Conservation (phyloP, 306 rosid genomes). For the Trichosanthes truncata region DNA sequence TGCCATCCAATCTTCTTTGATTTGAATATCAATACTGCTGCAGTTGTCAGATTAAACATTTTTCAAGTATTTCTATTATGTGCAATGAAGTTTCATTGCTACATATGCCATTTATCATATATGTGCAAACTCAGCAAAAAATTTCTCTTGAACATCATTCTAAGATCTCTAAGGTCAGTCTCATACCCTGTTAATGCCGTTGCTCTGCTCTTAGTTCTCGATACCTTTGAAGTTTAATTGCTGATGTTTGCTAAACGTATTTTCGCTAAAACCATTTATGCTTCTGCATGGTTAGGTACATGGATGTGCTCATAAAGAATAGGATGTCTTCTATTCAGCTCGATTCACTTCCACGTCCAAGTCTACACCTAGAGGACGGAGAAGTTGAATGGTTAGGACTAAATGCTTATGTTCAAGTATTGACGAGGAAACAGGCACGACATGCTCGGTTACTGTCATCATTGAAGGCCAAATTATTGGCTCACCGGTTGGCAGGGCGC, state of each 20-base stretch:
- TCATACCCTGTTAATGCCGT: not conserved
- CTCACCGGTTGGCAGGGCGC: slow-evolving; percentile 23
- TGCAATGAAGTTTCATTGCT: slow-evolving; percentile 90
- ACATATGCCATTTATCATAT: slow-evolving; percentile 45
- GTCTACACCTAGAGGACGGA: slow-evolving; percentile 35
- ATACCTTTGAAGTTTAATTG: not conserved
- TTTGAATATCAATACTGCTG: slow-evolving; percentile 73
- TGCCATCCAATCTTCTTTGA: slow-evolving; percentile 83
- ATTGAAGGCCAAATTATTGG: slow-evolving; percentile 33
- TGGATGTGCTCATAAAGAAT: slow-evolving; percentile 53
- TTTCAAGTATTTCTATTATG: slow-evolving; percentile 55
- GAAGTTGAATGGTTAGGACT: slow-evolving; percentile 89
- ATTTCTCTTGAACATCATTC: slow-evolving; percentile 25
- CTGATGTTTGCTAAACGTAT: not conserved
- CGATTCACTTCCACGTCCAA: slow-evolving; percentile 30
- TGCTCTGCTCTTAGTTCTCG: not conserved
- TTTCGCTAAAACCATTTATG: not conserved
- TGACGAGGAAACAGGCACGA: slow-evolving; percentile 58
- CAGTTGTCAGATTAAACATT: slow-evolving; percentile 68
- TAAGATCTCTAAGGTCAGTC: slow-evolving; percentile 54
- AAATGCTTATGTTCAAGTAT: slow-evolving; percentile 57
- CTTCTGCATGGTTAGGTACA: slow-evolving; percentile 31
- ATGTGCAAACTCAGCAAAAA: slow-evolving; percentile 39
- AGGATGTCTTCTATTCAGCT: slow-evolving; percentile 33
- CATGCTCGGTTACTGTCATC: slow-evolving; percentile 42